Base-by-base conservation (phyloP, 768 basidiomycete genomes). In the Hydnum rufescens region DNA sequence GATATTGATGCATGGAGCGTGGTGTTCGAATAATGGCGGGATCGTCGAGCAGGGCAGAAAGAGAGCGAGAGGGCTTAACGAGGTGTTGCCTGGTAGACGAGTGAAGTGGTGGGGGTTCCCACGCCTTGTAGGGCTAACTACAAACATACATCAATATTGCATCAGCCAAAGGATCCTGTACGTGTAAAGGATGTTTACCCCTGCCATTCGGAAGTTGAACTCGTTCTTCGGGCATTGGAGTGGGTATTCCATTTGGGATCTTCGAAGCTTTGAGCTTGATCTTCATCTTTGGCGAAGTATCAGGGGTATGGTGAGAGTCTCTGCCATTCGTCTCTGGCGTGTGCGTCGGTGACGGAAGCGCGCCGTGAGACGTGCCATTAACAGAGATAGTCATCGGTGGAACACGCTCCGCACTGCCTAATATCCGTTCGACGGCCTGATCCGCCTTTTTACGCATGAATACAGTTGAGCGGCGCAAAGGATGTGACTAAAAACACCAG, bases 381-480 rank as follows among this genome's bases (percentile, higher is more conserved):
- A n/a, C n/a, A n/a, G 36, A 22, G 13, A 39, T 13, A 22, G 22
- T 39, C 36, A 39, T 13, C 13, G 13, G 13, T 22, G 36, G 36
- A 39, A 39, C 22, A 13, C 36, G 76, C 60, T 92, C 86, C 60
- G 79, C 81, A 59, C 78, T 76, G 65, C 97, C 95, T 1, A 84
- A 85, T 58, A 97, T 81, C 60, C 92, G 80, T 60, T 77, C 77
- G 19, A 97, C 75, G 25, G 96, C 75, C 57, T 78, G 75, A 53
- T 92, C 82, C 0, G 90, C 82, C 65, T 93, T 92, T 55, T 71
- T 70, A 60, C 81, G 77, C 58, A 99, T 75, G 32, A 85, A 80
- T 51, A 74, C 72, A 2, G 85, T 90, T 55, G 82, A 82, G 51
- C 73, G 74, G 42, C 89, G 78, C 42, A 99, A 74, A 1, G 87